A percentile compares a stretch with the other conserved stretches of the same genome.
Conservation (phyloP, 805 yeast species). For the Tetrapisispora iriomotensis region DNA sequence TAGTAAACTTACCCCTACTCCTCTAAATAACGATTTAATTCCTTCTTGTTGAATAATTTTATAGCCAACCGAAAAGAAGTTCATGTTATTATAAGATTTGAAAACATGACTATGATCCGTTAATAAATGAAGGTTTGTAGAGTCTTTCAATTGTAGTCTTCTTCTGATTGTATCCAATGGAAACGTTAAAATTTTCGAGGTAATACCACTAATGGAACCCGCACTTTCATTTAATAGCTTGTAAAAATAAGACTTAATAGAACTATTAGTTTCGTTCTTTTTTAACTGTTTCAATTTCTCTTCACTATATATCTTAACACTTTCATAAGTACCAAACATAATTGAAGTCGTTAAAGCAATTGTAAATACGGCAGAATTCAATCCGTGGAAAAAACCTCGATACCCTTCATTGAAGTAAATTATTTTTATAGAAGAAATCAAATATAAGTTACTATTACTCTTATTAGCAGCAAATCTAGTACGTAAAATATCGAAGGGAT, state of each 20-base stretch:
- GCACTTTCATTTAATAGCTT: constrained; percentile 42
- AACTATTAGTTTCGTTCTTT: neutral
- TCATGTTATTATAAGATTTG: constrained; percentile 5
- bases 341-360: constrained; percentile 65
- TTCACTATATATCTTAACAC: constrained; percentile 31
- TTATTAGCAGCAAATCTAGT: constrained; percentile 73
- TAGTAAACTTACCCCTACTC: constrained; percentile 53
- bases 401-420: constrained; percentile 36
- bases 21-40: constrained; percentile 54
- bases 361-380: constrained; percentile 43
- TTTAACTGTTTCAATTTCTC: neutral
- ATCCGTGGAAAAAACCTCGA: constrained; percentile 41
- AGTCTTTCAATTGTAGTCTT: constrained; percentile 49
- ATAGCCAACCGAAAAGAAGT: constrained; percentile 24
- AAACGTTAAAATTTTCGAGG: constrained; percentile 64
- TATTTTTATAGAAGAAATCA: constrained; percentile 21
- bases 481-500: constrained; percentile 84
- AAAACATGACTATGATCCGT: constrained; percentile 10
- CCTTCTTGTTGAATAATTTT: constrained; percentile 48
- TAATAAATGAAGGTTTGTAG: constrained; percentile 11
- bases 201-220: constrained; percentile 66
- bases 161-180: constrained; percentile 82
- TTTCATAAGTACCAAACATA: constrained; percentile 62
- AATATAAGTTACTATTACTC: constrained; percentile 11
- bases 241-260: neutral